phyloP scores from a whole-genome alignment of 208 protist species.

The Leishmania guyanensis region DNA sequence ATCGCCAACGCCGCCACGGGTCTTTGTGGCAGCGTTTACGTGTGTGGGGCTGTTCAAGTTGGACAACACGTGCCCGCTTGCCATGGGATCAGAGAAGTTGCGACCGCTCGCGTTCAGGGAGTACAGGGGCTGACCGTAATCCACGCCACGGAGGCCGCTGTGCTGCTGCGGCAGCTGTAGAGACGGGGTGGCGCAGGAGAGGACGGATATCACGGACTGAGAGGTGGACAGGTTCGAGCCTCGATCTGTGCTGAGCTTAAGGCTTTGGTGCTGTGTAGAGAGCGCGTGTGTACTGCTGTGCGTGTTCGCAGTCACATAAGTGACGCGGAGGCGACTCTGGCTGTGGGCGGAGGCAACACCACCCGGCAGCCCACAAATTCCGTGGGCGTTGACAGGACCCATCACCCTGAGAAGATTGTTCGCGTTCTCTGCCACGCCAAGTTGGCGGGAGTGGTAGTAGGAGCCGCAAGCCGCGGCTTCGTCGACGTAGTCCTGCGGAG shows the following conservation, averaged over 20 bases:
- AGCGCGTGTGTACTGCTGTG: constrained; percentile 1
- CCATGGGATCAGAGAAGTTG: not conserved
- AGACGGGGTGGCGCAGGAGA: not conserved
- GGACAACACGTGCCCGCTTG: not conserved
- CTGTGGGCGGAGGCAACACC: not conserved
- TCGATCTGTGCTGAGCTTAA: constrained; percentile 8
- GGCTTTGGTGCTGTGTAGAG: not conserved
- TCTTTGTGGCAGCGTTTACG: not conserved
- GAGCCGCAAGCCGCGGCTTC: not conserved
- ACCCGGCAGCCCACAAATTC: not conserved
- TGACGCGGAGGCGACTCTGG: constrained; percentile 17
- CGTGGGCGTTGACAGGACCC: not conserved
- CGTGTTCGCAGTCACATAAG: constrained; percentile 22
- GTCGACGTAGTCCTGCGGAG: constrained; percentile 11
- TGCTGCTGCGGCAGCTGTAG: not conserved
- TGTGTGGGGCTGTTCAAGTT: not conserved
- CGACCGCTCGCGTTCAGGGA: not conserved
- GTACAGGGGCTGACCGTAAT: not conserved
- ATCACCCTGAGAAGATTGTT: not conserved
- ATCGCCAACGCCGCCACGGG: too few relatives aligned
- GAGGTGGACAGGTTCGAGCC: not conserved
- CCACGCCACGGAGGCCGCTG: not conserved
- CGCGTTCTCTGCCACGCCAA: not conserved
- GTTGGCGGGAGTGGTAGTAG: constrained; percentile 17
- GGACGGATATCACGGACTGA: not conserved